Conservation (phyloP, 1,284 basidiomycete genomes). For the Microbotryum silenes-acaulis region DNA sequence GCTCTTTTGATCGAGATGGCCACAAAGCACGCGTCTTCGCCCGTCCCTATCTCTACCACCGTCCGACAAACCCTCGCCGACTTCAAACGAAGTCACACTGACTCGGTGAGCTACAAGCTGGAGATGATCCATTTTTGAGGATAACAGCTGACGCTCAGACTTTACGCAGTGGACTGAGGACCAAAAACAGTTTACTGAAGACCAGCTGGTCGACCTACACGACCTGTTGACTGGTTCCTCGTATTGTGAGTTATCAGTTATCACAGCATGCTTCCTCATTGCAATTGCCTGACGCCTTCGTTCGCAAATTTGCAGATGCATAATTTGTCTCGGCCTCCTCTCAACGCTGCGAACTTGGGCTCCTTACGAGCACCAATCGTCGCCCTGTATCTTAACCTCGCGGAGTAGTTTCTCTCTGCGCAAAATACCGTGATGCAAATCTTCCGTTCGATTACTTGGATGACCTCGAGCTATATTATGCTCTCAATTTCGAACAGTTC, state of each 20-base stretch:
- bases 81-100: slow-evolving; percentile 44
- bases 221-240: slow-evolving; percentile 84
- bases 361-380: neutral
- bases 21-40: slow-evolving; percentile 75
- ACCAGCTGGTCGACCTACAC: slow-evolving; percentile 76
- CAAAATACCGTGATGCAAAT: neutral
- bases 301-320: too few relatives aligned
- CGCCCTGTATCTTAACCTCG: neutral
- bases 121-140: neutral
- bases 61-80: slow-evolving; percentile 33
- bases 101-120: slow-evolving; percentile 19
- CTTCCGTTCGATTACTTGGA: too few relatives aligned
- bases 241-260: slow-evolving; percentile 45
- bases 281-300: neutral
- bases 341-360: neutral
- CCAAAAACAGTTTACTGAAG: slow-evolving; percentile 79
- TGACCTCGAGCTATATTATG: too few relatives aligned
- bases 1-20: slow-evolving; percentile 70
- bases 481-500: too few relatives aligned
- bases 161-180: slow-evolving; percentile 78
- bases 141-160: slow-evolving; percentile 13
- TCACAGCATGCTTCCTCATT: neutral
- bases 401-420: neutral
- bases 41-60: slow-evolving; percentile 63
- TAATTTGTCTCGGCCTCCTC: neutral